These are phyloP conservation scores for Austroboletus novae-zelandiae DNA, from an alignment of 1,284 basidiomycete genomes.

Conservation along the genomic window DNA sequence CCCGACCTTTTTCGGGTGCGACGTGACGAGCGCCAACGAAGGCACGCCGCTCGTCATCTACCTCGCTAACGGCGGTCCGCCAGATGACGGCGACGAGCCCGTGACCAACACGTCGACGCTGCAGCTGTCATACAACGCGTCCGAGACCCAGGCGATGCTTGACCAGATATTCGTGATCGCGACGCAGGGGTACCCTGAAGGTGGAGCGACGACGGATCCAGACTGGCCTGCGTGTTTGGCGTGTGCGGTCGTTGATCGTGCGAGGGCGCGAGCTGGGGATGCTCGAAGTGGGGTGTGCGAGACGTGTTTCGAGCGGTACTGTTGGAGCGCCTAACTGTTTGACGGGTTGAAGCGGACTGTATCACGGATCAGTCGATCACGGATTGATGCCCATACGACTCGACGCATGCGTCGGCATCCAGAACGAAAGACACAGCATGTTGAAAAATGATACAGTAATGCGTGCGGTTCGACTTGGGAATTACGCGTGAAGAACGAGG, in stretches of 20 bases:
- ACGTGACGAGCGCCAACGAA: conserved; percentile 16
- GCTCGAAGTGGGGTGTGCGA: conserved; percentile 38
- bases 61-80: conserved; percentile 44
- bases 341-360: no score
- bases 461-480: no score
- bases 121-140: conserved; percentile 31
- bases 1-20: conserved; percentile 49
- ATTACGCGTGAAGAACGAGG: no score
- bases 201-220: conserved; percentile 25
- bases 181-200: conserved; percentile 38
- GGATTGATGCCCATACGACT: no score
- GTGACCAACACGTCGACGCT: conserved; percentile 42
- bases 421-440: no score
- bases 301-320: conserved; percentile 41
- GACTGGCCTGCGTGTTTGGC: conserved; percentile 46
- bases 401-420: no score
- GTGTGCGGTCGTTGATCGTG: conserved; percentile 44
- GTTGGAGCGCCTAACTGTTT: conserved; percentile 22
- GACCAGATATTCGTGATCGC: conserved; percentile 40
- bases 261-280: conserved; percentile 29
- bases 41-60: conserved; percentile 39
- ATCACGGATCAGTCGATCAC: no score
- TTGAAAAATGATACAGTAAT: no score
- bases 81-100: conserved; percentile 35
- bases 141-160: conserved; percentile 39